phyloP scores from a whole-genome alignment of 2,329 filamentous ascomycete genomes.

The Arthrobotrys entomopaga region DNA sequence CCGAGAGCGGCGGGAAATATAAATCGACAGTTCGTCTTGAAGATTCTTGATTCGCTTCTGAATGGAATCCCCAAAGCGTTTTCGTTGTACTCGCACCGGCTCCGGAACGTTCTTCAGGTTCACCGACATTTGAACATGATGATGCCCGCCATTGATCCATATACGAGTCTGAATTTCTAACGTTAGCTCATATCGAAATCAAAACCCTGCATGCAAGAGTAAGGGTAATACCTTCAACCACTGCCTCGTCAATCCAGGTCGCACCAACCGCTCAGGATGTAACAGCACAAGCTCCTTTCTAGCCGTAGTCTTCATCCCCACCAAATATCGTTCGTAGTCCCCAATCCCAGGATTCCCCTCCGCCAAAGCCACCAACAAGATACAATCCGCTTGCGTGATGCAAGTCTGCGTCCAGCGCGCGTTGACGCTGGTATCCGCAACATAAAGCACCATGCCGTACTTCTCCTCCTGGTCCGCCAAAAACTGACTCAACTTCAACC shows the following conservation, averaged over 20 bases:
- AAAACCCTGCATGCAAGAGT: not conserved
- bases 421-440: slow-evolving; percentile 96
- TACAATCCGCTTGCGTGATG: slow-evolving; percentile 95
- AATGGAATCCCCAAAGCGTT: slow-evolving; percentile 82
- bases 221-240: slow-evolving; percentile 73
- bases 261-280: slow-evolving; percentile 87
- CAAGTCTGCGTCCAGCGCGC: slow-evolving; percentile 98
- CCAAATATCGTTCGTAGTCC: slow-evolving; percentile 94
- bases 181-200: not conserved
- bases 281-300: slow-evolving; percentile 90
- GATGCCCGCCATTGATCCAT: slow-evolving; percentile 98
- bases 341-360: slow-evolving; percentile 90
- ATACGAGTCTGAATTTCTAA: slow-evolving; percentile 72
- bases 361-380: slow-evolving; percentile 88
- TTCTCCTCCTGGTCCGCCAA: slow-evolving; percentile 96
- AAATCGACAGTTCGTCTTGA: slow-evolving; percentile 97
- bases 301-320: slow-evolving; percentile 97
- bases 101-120: slow-evolving; percentile 68
- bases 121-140: slow-evolving; percentile 96
- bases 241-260: slow-evolving; percentile 81
- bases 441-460: slow-evolving; percentile 92
- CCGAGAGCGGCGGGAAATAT: slow-evolving; percentile 90
- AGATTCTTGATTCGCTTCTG: slow-evolving; percentile 94
- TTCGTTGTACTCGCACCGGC: slow-evolving; percentile 72
- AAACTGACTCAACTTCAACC: slow-evolving; percentile 93